Evolutionary conservation across 306 rosid genomes (phyloP), one percentile per base, ranked within the genome.

Genomic region (Prunus campanulata): DNA sequence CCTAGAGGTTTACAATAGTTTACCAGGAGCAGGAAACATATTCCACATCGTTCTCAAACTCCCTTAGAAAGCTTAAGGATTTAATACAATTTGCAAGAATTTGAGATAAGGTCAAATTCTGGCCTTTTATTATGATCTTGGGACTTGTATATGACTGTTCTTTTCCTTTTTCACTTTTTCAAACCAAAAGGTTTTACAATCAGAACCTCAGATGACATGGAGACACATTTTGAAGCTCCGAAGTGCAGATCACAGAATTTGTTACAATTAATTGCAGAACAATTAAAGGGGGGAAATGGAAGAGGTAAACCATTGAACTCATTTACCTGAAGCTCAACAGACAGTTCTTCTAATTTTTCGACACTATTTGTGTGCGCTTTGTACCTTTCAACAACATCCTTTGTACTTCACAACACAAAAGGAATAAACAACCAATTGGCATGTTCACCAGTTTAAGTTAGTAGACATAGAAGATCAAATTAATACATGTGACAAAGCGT

Each of bases 321-420:
- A 18, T 51, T 66, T 79, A 85, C 86, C 86, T 77, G 86, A 35
- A 82, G 72, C 24, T 74, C 84, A 65, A 82, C 70, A n/a, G 80
- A 76, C 1, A 78, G 82, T 16, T 73, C 77, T 46, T 63, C 77
- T 72, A 16, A n/a, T 46, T 72, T 46, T 52, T 76, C 76, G 11
- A 42, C 42, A 42, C 59, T 66, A 63, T 54, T 77, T 10, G 74
- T 46, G n/a, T 77, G 79, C 80, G 49, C 8, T 30, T 63, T 22
- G 44, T 79, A 81, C 79, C 87, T 83, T 60, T 66, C 78, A 6
- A 86, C 49, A 9, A 86, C 61, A 32, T 83, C 87, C 65, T 72
- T 63, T 64, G 54, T 66, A 20, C 87, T 86, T 72, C 55, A 68
- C 71, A 74, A 47, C 30, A 74, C 42, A 19, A 71, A 50, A 22